phyloP scores from a whole-genome alignment of 441 rosid genomes.

The Jatropha multifida region DNA sequence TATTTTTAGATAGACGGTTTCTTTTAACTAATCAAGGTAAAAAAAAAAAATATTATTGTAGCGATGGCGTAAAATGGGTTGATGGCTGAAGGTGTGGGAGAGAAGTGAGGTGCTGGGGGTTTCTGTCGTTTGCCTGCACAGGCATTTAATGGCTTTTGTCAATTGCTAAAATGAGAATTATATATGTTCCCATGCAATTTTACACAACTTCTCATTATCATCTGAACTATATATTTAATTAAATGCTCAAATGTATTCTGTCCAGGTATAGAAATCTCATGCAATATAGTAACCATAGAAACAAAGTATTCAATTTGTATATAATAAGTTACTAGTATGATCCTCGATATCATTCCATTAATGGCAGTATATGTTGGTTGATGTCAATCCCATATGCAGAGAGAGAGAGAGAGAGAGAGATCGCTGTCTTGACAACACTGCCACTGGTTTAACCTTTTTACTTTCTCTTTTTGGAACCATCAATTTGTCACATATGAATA shows the following conservation, averaged over 20 bases:
- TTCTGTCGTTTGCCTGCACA: slow-evolving; percentile 33
- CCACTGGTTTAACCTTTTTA: no score
- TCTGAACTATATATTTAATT: no score
- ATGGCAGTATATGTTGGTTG: no score
- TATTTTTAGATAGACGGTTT: no score
- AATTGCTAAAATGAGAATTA: slow-evolving; percentile 12
- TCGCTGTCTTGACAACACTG: no score
- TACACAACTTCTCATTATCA: neutral
- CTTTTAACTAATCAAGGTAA: neutral
- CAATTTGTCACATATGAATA: no score
- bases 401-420: no score
- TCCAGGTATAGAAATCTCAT: neutral
- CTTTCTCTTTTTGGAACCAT: no score
- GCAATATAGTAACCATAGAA: neutral
- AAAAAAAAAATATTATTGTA: neutral
- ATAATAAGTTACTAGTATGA: neutral
- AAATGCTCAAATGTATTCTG: slow-evolving; percentile 7
- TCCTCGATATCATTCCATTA: no score
- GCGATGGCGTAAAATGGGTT: no score
- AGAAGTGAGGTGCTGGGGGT: neutral
- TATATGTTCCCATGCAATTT: slow-evolving; percentile 15
- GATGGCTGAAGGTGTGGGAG: neutral
- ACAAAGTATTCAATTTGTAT: neutral
- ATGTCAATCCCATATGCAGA: no score
- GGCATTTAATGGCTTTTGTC: slow-evolving; percentile 38